Base-by-base conservation (phyloP, 78 protist species). In the Dictyostelium citrinum region DNA sequence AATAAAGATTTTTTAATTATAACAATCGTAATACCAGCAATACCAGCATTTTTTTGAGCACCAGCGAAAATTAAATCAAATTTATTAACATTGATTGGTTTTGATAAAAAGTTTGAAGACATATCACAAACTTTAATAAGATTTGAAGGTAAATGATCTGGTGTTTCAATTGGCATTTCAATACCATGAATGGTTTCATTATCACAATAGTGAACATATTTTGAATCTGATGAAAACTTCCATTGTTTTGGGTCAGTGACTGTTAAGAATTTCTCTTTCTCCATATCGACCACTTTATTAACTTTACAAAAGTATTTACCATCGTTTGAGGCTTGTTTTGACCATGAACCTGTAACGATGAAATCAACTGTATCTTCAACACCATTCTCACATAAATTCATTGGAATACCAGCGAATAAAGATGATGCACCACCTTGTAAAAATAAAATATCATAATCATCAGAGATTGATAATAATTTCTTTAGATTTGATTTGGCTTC, bases 31-130 rank as follows among this genome's bases (percentile, higher is more conserved):
- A 97, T 67, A 49, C 99, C 99, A 17, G 99, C 97, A 3, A 98
- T 96, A 37, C 99, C 99, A 29, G 97, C 70, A 83, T 99, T 99
- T 97, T 99, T 99, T 88, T 98, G 99, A 49, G 99, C 99, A 17
- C 99, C 97, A 20, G 98, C 99, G 72, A 97, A 99, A 35, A 99
- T 84, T 43, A 96, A 33, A 46, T 96, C 99, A 80, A 81, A 99
- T 96, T 98, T 98, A 29, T 97, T 27, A 5, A 98, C 95, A 81
- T 98, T 98, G 14, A 99, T 64, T 37, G 90, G 81, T 31, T 43
- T 35, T n/a, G 98, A 82, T 55, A 94, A 86, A 70, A 99, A 93
- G 67, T 97, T 98, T 10, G 99, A 97, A 8, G 99, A 95, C 97
- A 98, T 96, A 70, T 99, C 99, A 60, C 96, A 79, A 29, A 98